Conservation (phyloP, 495 filamentous ascomycete species). For the Margaritispora aquatica region DNA sequence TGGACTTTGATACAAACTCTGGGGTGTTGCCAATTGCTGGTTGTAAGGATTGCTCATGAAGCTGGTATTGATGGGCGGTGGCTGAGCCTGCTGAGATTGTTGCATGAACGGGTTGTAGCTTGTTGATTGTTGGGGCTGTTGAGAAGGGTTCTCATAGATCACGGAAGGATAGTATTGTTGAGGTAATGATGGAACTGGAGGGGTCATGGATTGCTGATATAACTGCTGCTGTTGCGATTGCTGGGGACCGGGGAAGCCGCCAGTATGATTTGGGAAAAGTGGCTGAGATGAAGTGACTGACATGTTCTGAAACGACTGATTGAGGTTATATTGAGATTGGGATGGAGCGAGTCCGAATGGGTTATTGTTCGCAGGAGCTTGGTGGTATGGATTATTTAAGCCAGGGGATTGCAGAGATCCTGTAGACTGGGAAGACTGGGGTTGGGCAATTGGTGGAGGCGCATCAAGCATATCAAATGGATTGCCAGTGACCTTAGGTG, state of each 20-base stretch:
- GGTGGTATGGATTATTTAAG: constrained; percentile 41
- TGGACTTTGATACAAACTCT: constrained; percentile 14
- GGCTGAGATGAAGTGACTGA: constrained; percentile 59
- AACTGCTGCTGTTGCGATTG: constrained; percentile 32
- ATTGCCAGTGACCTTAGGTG: constrained; percentile 46
- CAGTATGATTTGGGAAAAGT: constrained; percentile 79
- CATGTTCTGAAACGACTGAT: constrained; percentile 63
- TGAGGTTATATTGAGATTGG: constrained; percentile 34
- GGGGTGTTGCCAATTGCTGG: constrained; percentile 11
- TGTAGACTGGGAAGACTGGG: constrained; percentile 51
- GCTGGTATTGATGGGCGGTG: constrained; percentile 20
- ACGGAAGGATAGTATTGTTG: constrained; percentile 36
- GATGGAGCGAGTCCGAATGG: constrained; percentile 39
- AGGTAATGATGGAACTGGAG: constrained; percentile 35
- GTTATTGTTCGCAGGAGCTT: constrained; percentile 33
- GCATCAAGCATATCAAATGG: constrained; percentile 68
- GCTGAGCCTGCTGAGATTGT: constrained; percentile 12
- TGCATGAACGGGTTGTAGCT: constrained; percentile 66
- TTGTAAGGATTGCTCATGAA: constrained; percentile 22
- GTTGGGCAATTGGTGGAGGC: constrained; percentile 37
- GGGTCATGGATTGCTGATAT: constrained; percentile 47
- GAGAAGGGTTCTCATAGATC: constrained; percentile 29
- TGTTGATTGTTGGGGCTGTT: constrained; percentile 25
- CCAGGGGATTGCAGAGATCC: constrained; percentile 32
- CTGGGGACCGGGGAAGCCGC: constrained; percentile 55